Base-by-base conservation (phyloP, 352 stramenopile genomes). In the Aphanomyces astaci region DNA sequence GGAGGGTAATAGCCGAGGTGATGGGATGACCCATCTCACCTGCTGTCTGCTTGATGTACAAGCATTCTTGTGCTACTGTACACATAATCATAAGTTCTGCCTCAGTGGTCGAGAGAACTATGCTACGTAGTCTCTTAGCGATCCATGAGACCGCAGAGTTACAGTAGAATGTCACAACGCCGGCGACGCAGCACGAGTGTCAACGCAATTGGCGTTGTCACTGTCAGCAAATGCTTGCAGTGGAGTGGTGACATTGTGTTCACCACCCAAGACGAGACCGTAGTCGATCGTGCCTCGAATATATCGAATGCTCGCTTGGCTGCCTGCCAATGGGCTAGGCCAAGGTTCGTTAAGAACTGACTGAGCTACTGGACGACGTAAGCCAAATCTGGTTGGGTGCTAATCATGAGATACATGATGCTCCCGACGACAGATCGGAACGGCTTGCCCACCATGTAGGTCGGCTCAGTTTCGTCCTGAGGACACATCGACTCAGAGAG, bases 91-190 rank as follows among this genome's bases (percentile, higher is more conserved):
- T 65, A 24, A 46, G 33, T 49, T 65, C 57, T 56, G 57, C 57
- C 33, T 65, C 57, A 13, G 39, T 65, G 4, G 71, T 76, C 3
- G 63, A 73, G n/a, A 78, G 25, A 31, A 76, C 54, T 1, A 76
- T 67, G 1, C 60, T 72, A 57, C 72, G 66, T 19, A 74, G 59
- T 27, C 73, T 74, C 17, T 64, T 53, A n/a, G n/a, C n/a, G n/a
- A n/a, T n/a, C n/a, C n/a, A n/a, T n/a, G n/a, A n/a, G n/a, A n/a
- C n/a, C n/a, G n/a, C n/a, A n/a, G n/a, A n/a, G n/a, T n/a, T n/a
- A n/a, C n/a, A n/a, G n/a, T n/a, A n/a, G n/a, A n/a, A n/a, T n/a
- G n/a, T n/a, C n/a, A n/a, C n/a, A n/a, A n/a, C n/a, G n/a, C n/a
- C n/a, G n/a, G n/a, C n/a, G n/a, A n/a, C n/a, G n/a, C n/a, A n/a